Evolutionary conservation across 176 grass and related monocot genomes (phyloP).

Genomic region (Thalia dealbata): DNA sequence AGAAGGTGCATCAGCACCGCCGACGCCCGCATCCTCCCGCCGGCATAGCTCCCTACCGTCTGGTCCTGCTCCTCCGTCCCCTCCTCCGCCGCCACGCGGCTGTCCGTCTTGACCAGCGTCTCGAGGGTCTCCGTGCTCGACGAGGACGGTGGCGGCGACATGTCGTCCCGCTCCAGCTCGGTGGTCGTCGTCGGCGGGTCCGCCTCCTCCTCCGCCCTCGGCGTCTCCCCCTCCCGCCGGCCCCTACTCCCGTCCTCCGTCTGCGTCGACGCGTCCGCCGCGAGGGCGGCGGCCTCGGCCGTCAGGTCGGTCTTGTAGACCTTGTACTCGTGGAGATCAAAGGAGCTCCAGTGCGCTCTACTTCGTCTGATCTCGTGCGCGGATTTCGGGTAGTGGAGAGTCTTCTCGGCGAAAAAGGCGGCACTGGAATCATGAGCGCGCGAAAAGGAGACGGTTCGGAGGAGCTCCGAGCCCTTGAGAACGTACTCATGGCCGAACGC

Average conservation of each 20-base stretch:
- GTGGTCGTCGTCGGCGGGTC: conserved; percentile 12
- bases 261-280: conserved; percentile 50
- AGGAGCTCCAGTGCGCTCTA: conserved; percentile 35
- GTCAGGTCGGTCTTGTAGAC: conserved; percentile 23
- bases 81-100: neutral
- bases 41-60: conserved; percentile 14
- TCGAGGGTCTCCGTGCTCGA: conserved; percentile 49
- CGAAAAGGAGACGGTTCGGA: neutral
- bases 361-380: conserved; percentile 22
- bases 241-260: conserved; percentile 30
- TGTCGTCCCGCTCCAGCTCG: conserved; percentile 47
- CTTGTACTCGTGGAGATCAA: conserved; percentile 57
- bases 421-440: neutral
- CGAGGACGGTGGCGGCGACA: conserved; percentile 68
- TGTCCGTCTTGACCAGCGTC: conserved; percentile 36
- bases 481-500: conserved; percentile 12
- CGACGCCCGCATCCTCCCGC: conserved; percentile 47
- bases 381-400: conserved; percentile 2
- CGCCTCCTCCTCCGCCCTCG: neutral
- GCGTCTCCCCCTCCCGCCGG: neutral
- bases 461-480: conserved; percentile 17
- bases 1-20: conserved; percentile 70
- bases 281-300: neutral
- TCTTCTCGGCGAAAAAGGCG: conserved; percentile 7
- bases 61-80: conserved; percentile 9